Percentiles rank a stretch among this genome's conserved stretches.
Evolutionary conservation across 306 rosid genomes (phyloP).

Genomic region (Fragaria iinumae): DNA sequence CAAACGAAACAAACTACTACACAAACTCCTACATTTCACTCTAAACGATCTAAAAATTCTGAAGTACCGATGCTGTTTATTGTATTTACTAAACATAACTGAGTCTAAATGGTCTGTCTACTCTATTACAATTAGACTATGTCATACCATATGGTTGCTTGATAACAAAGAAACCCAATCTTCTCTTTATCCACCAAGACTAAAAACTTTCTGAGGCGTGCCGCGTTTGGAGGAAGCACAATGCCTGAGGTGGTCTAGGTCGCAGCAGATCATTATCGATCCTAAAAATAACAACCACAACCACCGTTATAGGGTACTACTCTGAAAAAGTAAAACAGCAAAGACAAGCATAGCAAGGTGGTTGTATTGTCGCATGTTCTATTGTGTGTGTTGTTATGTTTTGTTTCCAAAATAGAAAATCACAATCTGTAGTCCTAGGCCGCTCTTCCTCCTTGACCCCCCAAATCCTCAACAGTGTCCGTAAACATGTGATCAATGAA

Average conservation of each 20-base stretch:
- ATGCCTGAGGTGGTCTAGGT: background rate
- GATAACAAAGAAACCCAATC: background rate
- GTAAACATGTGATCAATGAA: background rate
- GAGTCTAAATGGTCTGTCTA: background rate
- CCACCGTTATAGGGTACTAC: background rate
- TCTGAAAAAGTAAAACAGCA: slow-evolving; percentile 16
- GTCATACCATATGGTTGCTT: background rate
- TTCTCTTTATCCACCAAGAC: background rate
- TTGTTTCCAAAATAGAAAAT: slow-evolving; percentile 24
- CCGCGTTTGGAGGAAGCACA: background rate
- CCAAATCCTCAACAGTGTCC: background rate
- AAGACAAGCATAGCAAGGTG: slow-evolving; percentile 23
- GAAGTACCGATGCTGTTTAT: too few species aligned
- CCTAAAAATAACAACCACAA: slow-evolving; percentile 9
- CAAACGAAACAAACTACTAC: background rate
- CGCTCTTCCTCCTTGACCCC: slow-evolving; percentile 8
- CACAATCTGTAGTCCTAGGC: slow-evolving; percentile 6
- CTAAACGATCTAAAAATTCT: background rate
- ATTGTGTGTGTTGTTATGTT: background rate
- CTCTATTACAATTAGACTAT: background rate
- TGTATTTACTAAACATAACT: background rate
- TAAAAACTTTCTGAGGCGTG: background rate
- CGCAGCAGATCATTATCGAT: slow-evolving; percentile 15
- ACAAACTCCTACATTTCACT: background rate
- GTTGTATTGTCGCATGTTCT: slow-evolving; percentile 17